Evolutionary conservation across 1,284 basidiomycete species (phyloP).

Genomic region (Wallemia hederae): DNA sequence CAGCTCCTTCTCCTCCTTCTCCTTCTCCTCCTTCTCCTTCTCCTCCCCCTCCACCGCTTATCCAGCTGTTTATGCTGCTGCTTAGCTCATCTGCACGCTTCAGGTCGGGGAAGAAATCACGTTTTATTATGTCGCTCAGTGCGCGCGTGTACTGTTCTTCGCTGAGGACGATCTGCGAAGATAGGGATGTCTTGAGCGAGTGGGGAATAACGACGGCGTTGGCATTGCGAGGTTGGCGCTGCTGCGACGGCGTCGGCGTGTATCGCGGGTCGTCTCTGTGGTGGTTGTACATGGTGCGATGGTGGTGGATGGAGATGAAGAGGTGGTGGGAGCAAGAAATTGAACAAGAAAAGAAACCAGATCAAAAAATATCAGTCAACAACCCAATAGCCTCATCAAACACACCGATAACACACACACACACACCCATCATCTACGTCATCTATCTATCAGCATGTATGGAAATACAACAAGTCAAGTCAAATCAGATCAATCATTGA

Average conservation of each 20-base stretch:
- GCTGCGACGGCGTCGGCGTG: neutral
- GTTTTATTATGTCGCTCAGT: constrained; percentile 72
- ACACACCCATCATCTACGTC: too few relatives aligned
- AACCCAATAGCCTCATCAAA: too few relatives aligned
- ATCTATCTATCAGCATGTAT: too few relatives aligned
- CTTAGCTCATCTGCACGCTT: constrained; percentile 34
- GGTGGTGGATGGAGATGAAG: neutral
- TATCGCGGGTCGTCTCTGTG: neutral
- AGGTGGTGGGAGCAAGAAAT: too few relatives aligned
- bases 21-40: too few relatives aligned
- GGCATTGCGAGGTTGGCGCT: neutral
- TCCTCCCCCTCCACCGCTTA: constrained; percentile 3
- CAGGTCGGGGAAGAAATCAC: constrained; percentile 88
- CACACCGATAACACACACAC: too few relatives aligned
- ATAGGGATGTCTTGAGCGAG: constrained; percentile 3
- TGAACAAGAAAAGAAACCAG: too few relatives aligned
- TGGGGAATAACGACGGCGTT: neutral
- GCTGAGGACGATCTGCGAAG: constrained; percentile 5
- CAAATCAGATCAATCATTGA: neutral
- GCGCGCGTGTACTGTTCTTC: constrained; percentile 86
- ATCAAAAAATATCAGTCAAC: too few relatives aligned
- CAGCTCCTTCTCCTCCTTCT: too few relatives aligned
- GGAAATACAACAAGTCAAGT: too few relatives aligned
- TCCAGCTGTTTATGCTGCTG: constrained; percentile 2
- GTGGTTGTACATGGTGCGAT: neutral